Evolutionary conservation across 306 rosid species (phyloP).

Genomic region (Luffa acutangula): DNA sequence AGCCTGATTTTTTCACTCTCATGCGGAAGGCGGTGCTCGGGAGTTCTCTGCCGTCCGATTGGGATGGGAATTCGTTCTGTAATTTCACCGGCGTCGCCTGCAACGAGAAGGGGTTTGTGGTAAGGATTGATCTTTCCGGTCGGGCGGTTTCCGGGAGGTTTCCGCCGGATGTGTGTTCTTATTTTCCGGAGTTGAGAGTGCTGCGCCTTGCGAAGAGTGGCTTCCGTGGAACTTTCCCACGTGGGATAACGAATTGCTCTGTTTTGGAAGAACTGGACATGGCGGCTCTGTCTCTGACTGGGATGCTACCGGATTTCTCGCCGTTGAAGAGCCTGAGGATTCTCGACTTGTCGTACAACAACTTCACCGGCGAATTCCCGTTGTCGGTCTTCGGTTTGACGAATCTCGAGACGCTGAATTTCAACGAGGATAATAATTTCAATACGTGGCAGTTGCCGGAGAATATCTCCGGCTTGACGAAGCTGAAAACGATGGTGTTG

Average conservation of each 20-base stretch:
- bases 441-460: constrained; percentile 53
- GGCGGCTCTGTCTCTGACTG: constrained; percentile 32
- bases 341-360: constrained; percentile 72
- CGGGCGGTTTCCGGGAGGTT: constrained; percentile 54
- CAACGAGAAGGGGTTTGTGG: constrained; percentile 34
- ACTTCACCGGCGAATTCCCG: constrained; percentile 59
- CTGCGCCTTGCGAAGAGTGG: constrained; percentile 39
- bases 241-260: constrained; percentile 48
- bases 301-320: constrained; percentile 65
- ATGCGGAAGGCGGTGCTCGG: constrained; percentile 44
- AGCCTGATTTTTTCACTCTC: constrained; percentile 34
- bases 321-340: constrained; percentile 37
- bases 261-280: constrained; percentile 46
- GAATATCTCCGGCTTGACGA: constrained; percentile 28
- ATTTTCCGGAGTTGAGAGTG: constrained; percentile 47
- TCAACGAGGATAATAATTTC: constrained; percentile 60
- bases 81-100: constrained; percentile 59
- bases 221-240: constrained; percentile 36
- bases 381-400: constrained; percentile 66
- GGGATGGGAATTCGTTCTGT: constrained; percentile 27
- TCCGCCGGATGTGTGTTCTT: constrained; percentile 49
- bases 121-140: constrained; percentile 36
- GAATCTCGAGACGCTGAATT: constrained; percentile 49
- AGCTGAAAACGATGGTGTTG: constrained; percentile 44
- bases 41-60: constrained; percentile 6